Evolutionary conservation across 202 grass and related monocot species (phyloP).

Genomic region (Cymbopogon flexuosus): DNA sequence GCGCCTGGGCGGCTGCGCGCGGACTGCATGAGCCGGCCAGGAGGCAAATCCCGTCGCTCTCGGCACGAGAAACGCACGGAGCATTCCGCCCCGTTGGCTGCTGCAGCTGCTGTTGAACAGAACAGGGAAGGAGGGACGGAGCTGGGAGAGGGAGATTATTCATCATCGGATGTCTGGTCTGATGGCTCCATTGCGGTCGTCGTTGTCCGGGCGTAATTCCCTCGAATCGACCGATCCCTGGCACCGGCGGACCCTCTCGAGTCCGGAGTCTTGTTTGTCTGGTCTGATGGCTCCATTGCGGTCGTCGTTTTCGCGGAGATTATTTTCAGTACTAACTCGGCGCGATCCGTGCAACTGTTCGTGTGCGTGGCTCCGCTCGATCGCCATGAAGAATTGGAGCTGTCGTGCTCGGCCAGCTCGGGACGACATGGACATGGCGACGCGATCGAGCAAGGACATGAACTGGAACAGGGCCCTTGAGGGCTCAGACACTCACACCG

Average conservation of each 20-base stretch:
- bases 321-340: background rate
- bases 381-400: background rate
- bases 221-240: background rate
- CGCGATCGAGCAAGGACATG: no score
- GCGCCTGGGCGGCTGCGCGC: background rate
- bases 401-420: background rate
- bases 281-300: no score
- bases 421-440: background rate
- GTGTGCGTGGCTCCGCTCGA: background rate
- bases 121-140: no score
- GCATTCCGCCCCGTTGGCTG: no score
- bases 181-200: background rate
- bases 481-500: no score
- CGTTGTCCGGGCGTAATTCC: background rate
- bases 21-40: no score
- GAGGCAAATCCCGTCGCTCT: background rate
- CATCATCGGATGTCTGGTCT: no score
- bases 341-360: background rate
- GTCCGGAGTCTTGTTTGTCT: no score
- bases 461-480: no score
- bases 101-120: no score
- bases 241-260: no score
- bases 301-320: slow-evolving; percentile 7
- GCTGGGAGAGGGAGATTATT: no score
- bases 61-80: background rate